Evolutionary conservation across 495 filamentous ascomycete species (phyloP).

Genomic region (Glonium stellatum): DNA sequence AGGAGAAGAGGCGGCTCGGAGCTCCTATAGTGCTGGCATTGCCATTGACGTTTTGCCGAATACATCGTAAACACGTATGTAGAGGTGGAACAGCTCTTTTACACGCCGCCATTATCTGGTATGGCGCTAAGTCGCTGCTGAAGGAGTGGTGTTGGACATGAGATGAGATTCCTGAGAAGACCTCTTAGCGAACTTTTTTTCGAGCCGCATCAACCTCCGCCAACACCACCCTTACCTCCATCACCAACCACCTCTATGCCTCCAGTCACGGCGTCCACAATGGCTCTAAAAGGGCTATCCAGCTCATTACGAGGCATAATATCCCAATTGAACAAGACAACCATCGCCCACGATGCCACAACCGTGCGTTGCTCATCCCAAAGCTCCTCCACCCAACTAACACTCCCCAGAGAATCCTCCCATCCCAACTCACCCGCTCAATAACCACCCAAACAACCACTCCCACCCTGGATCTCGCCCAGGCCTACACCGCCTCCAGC

Average conservation of each 20-base stretch:
- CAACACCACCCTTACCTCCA: background rate
- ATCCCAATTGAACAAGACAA: conserved; percentile 11
- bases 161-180: background rate
- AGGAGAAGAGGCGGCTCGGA: conserved; percentile 24
- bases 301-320: conserved; percentile 15
- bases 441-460: conserved; percentile 65
- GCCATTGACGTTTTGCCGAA: conserved; percentile 8
- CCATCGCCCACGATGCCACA: conserved; percentile 9
- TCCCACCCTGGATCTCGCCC: conserved; percentile 10
- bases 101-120: conserved; percentile 16
- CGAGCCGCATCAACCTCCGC: background rate
- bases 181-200: conserved; percentile 15
- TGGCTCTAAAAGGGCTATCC: conserved; percentile 17
- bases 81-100: conserved; percentile 16
- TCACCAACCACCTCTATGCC: background rate
- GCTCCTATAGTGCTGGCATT: conserved; percentile 5
- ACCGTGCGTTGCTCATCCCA: background rate
- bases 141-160: background rate
- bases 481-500: conserved; percentile 31
- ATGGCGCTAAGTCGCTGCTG: background rate
- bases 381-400: background rate
- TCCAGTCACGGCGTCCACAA: background rate
- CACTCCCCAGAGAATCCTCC: conserved; percentile 45
- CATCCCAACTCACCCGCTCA: conserved; percentile 47
- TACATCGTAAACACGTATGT: conserved; percentile 21